A percentile compares a stretch with the other conserved stretches of the same genome.
Conservation (phyloP, 176 grass and related monocot genomes). For the Carex littledalei region DNA sequence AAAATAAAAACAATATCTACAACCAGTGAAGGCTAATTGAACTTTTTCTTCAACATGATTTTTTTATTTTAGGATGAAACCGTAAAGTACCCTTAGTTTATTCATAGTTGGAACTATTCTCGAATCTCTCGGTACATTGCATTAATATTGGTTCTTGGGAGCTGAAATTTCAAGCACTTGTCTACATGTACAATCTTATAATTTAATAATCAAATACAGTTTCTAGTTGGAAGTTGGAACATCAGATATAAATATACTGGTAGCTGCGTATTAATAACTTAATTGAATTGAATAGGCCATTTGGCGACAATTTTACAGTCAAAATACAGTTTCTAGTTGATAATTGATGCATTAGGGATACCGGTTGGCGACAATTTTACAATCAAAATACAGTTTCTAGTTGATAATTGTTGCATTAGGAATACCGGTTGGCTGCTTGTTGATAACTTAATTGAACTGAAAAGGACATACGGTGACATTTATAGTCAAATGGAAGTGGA, state of each 20-base stretch:
- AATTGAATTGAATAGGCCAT: not conserved
- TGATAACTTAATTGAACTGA: not conserved
- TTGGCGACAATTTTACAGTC: not conserved
- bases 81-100: not conserved
- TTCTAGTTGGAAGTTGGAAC: slow-evolving; percentile 1
- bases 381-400: slow-evolving; percentile 2
- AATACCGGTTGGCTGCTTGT: not conserved
- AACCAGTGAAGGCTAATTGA: too few species aligned
- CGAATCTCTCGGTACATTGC: too few species aligned
- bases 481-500: not conserved
- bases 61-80: not conserved
- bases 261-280: not conserved
- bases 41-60: not conserved
- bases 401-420: not conserved
- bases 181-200: not conserved
- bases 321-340: slow-evolving; percentile 5
- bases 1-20: too few species aligned
- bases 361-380: not conserved
- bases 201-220: not conserved
- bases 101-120: too few species aligned
- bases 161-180: not conserved
- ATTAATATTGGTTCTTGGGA: not conserved
- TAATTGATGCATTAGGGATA: not conserved
- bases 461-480: not conserved
- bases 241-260: not conserved